Conservation (phyloP, 805 yeast genomes). For the Nakazawaea pomicola region DNA sequence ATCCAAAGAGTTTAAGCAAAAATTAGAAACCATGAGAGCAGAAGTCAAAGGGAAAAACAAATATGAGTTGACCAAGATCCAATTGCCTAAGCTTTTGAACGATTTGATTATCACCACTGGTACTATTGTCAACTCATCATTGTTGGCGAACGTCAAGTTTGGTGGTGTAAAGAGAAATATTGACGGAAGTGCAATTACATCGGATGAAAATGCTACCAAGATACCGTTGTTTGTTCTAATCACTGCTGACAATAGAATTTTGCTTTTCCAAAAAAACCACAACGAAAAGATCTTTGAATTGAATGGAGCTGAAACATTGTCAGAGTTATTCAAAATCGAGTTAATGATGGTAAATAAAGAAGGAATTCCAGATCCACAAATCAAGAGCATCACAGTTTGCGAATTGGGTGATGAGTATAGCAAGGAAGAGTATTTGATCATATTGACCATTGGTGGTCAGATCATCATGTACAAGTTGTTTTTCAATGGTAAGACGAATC, state of each 20-base stretch:
- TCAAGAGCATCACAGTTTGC: slow-evolving; percentile 60
- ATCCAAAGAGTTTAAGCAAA: slow-evolving; percentile 8
- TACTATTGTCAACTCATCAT: slow-evolving; percentile 47
- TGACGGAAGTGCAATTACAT: slow-evolving; percentile 21
- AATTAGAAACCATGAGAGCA: slow-evolving; percentile 4
- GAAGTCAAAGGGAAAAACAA: slow-evolving; percentile 10
- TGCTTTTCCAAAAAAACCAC: slow-evolving; percentile 55
- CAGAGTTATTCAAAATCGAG: slow-evolving; percentile 36
- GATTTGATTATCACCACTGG: slow-evolving; percentile 63
- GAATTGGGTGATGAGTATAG: slow-evolving; percentile 54
- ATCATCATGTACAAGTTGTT: slow-evolving; percentile 59
- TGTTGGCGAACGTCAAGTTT: slow-evolving; percentile 37
- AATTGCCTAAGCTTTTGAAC: slow-evolving; percentile 28
- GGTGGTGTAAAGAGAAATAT: slow-evolving; percentile 23
- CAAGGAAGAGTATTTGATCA: slow-evolving; percentile 60
- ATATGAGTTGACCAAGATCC: slow-evolving; percentile 21
- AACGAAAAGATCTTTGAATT: slow-evolving; percentile 49
- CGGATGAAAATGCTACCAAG: slow-evolving; percentile 23
- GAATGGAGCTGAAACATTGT: slow-evolving; percentile 41
- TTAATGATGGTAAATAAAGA: slow-evolving; percentile 44
- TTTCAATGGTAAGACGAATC: slow-evolving; percentile 39
- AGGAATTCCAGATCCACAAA: slow-evolving; percentile 64
- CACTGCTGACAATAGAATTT: slow-evolving; percentile 71
- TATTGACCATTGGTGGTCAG: slow-evolving; percentile 81
- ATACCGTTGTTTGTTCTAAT: slow-evolving; percentile 54